A percentile compares a stretch with the other conserved stretches of the same genome.
phyloP scores from a whole-genome alignment of 805 yeast species.

The Grigorovia humatica region DNA sequence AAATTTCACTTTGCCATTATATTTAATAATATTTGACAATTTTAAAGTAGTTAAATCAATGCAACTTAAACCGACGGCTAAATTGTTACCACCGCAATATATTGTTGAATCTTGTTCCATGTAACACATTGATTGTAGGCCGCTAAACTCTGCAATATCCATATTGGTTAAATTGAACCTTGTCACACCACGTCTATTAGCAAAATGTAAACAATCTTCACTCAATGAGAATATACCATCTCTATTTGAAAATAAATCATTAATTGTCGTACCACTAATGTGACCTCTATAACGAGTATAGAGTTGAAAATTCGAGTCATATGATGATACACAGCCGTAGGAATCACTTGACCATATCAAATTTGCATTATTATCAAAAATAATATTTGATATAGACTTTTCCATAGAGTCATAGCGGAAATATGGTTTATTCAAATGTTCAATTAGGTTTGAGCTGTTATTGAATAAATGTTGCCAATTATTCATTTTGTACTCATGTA shows the following conservation, averaged over 20 bases:
- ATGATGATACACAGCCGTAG: constrained; percentile 39
- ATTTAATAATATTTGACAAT: constrained; percentile 31
- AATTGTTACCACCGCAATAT: constrained; percentile 33
- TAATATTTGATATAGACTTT: constrained; percentile 26
- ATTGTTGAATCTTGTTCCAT: constrained; percentile 31
- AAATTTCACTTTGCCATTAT: constrained; percentile 36
- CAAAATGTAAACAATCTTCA: constrained; percentile 39
- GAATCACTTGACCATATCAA: constrained; percentile 77
- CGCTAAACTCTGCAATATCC: constrained; percentile 26
- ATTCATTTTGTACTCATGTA: constrained; percentile 15
- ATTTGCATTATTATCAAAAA: constrained; percentile 65
- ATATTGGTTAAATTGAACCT: constrained; percentile 26
- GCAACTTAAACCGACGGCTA: constrained; percentile 30
- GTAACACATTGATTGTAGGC: constrained; percentile 34
- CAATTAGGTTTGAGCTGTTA: constrained; percentile 21
- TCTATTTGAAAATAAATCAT: constrained; percentile 43
- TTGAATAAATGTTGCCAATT: constrained; percentile 28
- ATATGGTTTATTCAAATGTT: constrained; percentile 26
- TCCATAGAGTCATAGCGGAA: constrained; percentile 24
- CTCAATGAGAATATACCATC: constrained; percentile 53
- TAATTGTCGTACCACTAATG: constrained; percentile 33
- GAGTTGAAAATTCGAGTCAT: constrained; percentile 39
- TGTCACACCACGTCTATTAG: constrained; percentile 47
- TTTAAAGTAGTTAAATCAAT: constrained; percentile 34
- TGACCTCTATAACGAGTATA: constrained; percentile 53